These are phyloP conservation scores for Colletotrichum paranaense DNA, from an alignment of 2,329 filamentous ascomycete genomes.

Conservation along the genomic window DNA sequence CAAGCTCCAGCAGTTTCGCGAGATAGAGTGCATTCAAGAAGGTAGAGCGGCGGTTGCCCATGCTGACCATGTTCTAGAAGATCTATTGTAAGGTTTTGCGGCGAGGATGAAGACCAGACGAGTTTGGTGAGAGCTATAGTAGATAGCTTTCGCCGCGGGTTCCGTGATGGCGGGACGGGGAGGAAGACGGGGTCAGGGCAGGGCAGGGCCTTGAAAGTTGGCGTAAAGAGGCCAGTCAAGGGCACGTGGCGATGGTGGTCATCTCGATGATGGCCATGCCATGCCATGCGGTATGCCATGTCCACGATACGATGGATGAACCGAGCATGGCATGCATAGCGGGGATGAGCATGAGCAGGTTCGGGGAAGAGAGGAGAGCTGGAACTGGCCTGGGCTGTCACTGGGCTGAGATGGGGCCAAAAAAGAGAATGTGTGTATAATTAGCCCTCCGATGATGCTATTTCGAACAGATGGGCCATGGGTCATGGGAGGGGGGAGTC, in stretches of 20 bases:
- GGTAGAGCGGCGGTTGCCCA: not conserved
- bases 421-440: conserved; percentile 1
- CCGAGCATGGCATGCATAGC: not conserved
- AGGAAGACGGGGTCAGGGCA: not conserved
- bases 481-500: not conserved
- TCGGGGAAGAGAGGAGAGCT: not conserved
- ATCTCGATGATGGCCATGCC: not conserved
- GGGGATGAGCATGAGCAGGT: not conserved
- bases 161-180: not conserved
- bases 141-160: not conserved
- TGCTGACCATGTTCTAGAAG: not conserved
- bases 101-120: not conserved
- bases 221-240: not conserved
- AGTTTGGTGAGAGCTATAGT: not conserved
- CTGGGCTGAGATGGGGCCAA: conserved; percentile 15
- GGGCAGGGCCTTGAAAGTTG: too few relatives aligned
- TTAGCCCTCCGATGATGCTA: conserved; percentile 30
- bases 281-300: not conserved
- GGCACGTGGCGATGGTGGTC: not conserved
- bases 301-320: not conserved
- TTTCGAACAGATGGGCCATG: conserved; percentile 20
- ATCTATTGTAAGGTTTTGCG: not conserved
- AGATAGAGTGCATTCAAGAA: not conserved
- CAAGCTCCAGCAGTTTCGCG: not conserved
- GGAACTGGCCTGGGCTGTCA: conserved; percentile 6